Percentiles rank a stretch among this genome's conserved stretches.
Conservation (phyloP, 2,329 filamentous ascomycete species). For the Fusarium sp. region DNA sequence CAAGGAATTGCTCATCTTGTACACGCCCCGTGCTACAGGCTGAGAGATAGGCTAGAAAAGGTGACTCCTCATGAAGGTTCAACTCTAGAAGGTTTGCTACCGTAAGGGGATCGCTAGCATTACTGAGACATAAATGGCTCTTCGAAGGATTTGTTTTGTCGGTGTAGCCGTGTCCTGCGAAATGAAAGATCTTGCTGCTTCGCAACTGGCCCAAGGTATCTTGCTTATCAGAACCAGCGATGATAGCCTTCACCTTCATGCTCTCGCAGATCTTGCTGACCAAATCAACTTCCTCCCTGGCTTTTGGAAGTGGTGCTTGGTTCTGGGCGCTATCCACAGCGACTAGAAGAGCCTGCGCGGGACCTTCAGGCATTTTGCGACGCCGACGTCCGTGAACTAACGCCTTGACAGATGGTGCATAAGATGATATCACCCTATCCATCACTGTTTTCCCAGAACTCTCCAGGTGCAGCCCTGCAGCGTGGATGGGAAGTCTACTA, state of each 20-base stretch:
- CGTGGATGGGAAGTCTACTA: neutral
- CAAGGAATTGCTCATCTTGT: neutral
- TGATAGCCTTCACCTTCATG: too few species aligned
- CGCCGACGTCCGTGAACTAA: neutral
- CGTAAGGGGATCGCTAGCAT: neutral
- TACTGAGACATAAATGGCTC: neutral
- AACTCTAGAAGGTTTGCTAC: neutral
- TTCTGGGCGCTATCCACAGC: neutral
- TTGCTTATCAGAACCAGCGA: too few species aligned
- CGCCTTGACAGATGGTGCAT: neutral
- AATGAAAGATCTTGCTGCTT: neutral
- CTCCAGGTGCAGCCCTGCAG: neutral
- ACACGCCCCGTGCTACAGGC: neutral
- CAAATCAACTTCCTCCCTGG: neutral
- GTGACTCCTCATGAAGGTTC: neutral
- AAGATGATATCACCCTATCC: neutral
- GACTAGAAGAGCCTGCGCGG: neutral
- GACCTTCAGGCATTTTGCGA: too few species aligned
- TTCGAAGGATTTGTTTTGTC: neutral
- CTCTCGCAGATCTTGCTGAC: neutral
- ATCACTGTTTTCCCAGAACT: neutral
- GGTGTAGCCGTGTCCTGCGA: neutral
- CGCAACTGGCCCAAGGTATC: too few species aligned
- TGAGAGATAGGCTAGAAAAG: neutral
- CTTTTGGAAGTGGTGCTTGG: neutral